phyloP scores from a whole-genome alignment of 2,329 filamentous ascomycete genomes.

The Zymoseptoria pseudotritici region DNA sequence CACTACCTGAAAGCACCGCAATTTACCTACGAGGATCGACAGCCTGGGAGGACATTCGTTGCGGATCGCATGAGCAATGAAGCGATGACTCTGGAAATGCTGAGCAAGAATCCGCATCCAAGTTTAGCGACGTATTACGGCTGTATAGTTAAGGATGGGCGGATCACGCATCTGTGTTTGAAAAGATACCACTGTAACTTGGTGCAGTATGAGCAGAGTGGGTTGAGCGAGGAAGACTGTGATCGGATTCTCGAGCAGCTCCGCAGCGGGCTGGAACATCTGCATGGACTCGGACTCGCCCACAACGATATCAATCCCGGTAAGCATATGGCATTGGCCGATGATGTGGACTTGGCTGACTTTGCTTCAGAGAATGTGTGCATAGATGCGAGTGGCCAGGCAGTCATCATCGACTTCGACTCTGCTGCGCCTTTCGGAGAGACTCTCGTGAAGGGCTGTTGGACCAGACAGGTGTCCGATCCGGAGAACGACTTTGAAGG shows the following conservation, averaged over 20 bases:
- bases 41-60: conserved; percentile 24
- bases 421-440: conserved; percentile 28
- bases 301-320: conserved; percentile 18
- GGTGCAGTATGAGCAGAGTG: conserved; percentile 14
- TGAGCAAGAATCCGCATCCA: conserved; percentile 24
- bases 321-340: conserved; percentile 2
- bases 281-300: conserved; percentile 29
- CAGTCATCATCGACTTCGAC: conserved; percentile 34
- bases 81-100: conserved; percentile 20
- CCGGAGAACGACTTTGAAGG: conserved; percentile 17
- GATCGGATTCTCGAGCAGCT: conserved; percentile 19
- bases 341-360: conserved; percentile 1
- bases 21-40: conserved; percentile 23
- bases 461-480: conserved; percentile 10
- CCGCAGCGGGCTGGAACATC: conserved; percentile 26
- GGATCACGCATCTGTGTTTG: conserved; percentile 26
- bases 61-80: conserved; percentile 25
- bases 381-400: conserved; percentile 23
- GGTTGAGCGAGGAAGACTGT: conserved; percentile 14
- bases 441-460: conserved; percentile 20
- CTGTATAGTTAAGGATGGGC: conserved; percentile 21
- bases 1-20: conserved; percentile 29
- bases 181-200: conserved; percentile 23
- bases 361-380: conserved; percentile 26
- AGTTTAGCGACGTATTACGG: conserved; percentile 27